Percentiles rank a stretch among this genome's conserved stretches.
Evolutionary conservation across 371 early-diverging fungal species (phyloP).

Genomic region (Rhizopus sp.): DNA sequence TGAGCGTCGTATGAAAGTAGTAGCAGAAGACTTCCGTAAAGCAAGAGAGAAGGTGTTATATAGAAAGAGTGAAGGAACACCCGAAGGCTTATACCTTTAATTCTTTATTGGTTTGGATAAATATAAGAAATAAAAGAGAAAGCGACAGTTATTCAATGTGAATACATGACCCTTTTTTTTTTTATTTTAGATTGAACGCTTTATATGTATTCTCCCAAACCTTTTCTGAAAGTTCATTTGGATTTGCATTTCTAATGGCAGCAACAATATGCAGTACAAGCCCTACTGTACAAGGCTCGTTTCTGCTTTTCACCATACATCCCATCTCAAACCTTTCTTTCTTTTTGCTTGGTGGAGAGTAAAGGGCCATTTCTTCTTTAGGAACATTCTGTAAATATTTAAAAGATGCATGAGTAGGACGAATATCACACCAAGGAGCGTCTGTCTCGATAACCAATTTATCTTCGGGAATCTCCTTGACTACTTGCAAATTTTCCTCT

Average conservation of each 20-base stretch:
- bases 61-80: slow-evolving; percentile 98
- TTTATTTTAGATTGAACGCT: slow-evolving; percentile 43
- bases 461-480: slow-evolving; percentile 82
- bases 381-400: slow-evolving; percentile 49
- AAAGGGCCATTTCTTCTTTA: slow-evolving; percentile 32
- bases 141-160: background rate
- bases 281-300: slow-evolving; percentile 83
- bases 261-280: slow-evolving; percentile 65
- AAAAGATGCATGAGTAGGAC: slow-evolving; percentile 85
- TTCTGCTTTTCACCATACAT: slow-evolving; percentile 79
- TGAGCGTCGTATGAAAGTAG: slow-evolving; percentile 99
- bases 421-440: slow-evolving; percentile 95
- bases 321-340: slow-evolving; percentile 80
- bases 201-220: slow-evolving; percentile 62
- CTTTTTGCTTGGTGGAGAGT: slow-evolving; percentile 56
- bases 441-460: slow-evolving; percentile 94
- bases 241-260: slow-evolving; percentile 49
- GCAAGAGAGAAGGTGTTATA: slow-evolving; percentile 99
- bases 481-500: slow-evolving; percentile 79
- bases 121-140: slow-evolving; percentile 7
- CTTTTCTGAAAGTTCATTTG: slow-evolving; percentile 51
- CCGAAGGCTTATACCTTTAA: slow-evolving; percentile 94
- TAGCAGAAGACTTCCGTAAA: slow-evolving; percentile 97
- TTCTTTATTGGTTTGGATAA: slow-evolving; percentile 4
- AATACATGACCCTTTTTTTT: background rate